A percentile compares a stretch with the other conserved stretches of the same genome.
Evolutionary conservation across 768 basidiomycete genomes (phyloP).

Genomic region (Boletellus sp.): DNA sequence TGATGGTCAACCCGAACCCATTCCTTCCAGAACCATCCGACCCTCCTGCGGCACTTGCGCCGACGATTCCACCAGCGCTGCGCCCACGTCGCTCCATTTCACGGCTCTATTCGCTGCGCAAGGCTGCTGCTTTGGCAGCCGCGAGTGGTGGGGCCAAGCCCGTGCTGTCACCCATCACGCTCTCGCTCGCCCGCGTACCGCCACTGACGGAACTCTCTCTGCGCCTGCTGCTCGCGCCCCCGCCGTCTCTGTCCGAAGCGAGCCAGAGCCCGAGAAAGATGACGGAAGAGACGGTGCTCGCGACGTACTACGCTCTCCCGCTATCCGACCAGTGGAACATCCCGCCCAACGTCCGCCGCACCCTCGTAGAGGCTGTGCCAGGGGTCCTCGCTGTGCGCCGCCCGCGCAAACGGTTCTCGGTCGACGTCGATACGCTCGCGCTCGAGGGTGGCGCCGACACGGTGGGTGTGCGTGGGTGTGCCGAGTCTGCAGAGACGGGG

Average conservation of each 20-base stretch:
- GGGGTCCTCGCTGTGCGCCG: slow-evolving; percentile 15
- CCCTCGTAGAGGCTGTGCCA: slow-evolving; percentile 28
- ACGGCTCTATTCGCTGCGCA: slow-evolving; percentile 9
- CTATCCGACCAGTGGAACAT: slow-evolving; percentile 28
- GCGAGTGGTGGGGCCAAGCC: background rate
- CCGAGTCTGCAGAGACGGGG: slow-evolving; percentile 31
- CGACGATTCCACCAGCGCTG: background rate
- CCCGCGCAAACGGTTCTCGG: slow-evolving; percentile 19
- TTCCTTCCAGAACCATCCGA: slow-evolving; percentile 42
- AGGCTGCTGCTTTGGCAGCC: background rate
- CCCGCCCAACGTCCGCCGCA: slow-evolving; percentile 23
- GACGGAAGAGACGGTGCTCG: slow-evolving; percentile 13
- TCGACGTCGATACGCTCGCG: slow-evolving; percentile 4
- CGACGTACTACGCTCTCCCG: slow-evolving; percentile 28
- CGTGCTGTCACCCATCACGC: slow-evolving; percentile 19
- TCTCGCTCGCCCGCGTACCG: slow-evolving; percentile 21
- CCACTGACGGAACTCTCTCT: slow-evolving; percentile 37
- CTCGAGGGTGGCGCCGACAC: background rate
- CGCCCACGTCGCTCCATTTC: slow-evolving; percentile 13
- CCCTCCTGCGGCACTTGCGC: background rate
- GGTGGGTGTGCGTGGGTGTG: no score
- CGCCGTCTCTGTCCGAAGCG: background rate
- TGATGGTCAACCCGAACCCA: slow-evolving; percentile 57
- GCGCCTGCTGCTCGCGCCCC: slow-evolving; percentile 35
- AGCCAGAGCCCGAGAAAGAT: background rate